Evolutionary conservation across 345 rosid species (phyloP).

Genomic region (Eucalyptus regnans): DNA sequence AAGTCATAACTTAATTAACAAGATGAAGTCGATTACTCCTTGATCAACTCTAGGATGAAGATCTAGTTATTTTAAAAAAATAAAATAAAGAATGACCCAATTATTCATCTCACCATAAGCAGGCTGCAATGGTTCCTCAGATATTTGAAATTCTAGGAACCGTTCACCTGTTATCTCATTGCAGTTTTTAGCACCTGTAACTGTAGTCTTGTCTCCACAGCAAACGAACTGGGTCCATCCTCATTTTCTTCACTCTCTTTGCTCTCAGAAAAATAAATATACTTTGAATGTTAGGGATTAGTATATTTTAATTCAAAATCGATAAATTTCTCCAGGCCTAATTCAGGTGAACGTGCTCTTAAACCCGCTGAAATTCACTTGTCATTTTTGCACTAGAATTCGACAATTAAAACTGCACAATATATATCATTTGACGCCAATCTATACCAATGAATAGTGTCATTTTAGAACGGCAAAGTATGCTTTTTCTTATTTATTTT

Average conservation of each 20-base stretch:
- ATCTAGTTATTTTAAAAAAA: neutral
- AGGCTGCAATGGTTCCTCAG: neutral
- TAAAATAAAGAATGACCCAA: neutral
- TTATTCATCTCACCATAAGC: neutral
- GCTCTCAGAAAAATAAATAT: neutral
- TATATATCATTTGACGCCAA: neutral
- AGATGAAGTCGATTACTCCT: neutral
- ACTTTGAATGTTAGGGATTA: neutral
- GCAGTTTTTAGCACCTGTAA: neutral
- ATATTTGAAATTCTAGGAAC: neutral
- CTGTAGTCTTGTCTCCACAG: neutral
- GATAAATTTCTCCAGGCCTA: neutral
- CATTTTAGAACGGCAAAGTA: neutral
- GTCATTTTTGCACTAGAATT: neutral
- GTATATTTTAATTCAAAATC: neutral
- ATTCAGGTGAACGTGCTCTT: neutral
- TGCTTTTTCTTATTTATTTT: neutral
- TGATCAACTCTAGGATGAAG: neutral
- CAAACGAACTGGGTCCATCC: neutral
- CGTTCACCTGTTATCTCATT: neutral
- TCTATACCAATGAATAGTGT: neutral
- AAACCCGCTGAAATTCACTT: neutral
- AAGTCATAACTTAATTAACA: neutral
- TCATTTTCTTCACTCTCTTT: neutral
- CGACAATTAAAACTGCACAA: neutral